Evolutionary conservation across 1,284 basidiomycete genomes (phyloP).

Genomic region (Heterobasidion occidentale): DNA sequence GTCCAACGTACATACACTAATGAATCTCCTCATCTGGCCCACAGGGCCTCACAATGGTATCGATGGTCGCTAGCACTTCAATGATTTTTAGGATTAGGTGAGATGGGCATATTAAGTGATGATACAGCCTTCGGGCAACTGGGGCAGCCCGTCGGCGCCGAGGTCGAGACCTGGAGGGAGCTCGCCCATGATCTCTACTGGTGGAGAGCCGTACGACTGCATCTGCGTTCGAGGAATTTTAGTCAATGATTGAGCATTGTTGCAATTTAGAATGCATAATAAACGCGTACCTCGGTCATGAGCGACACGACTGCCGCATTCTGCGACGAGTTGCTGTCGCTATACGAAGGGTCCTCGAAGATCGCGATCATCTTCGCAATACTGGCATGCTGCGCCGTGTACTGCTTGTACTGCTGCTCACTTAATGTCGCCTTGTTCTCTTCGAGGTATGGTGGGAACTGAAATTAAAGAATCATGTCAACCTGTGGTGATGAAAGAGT

Average conservation of each 20-base stretch:
- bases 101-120: conserved; percentile 21
- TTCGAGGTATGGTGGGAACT: conserved; percentile 82
- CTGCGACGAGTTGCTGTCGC: conserved; percentile 50
- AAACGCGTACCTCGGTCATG: conserved; percentile 63
- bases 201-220: conserved; percentile 84
- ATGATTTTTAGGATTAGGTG: too few species aligned
- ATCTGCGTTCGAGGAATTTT: conserved; percentile 39
- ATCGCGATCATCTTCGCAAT: conserved; percentile 64
- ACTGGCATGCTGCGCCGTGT: conserved; percentile 57
- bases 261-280: background rate
- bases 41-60: too few species aligned
- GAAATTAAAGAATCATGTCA: conserved; percentile 1
- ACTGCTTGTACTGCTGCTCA: conserved; percentile 60
- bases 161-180: conserved; percentile 73
- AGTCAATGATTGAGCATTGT: background rate
- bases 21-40: too few species aligned
- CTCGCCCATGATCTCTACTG: conserved; percentile 86
- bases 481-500: background rate
- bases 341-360: conserved; percentile 67
- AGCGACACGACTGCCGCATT: conserved; percentile 54
- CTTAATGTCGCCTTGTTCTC: conserved; percentile 44
- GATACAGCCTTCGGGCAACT: conserved; percentile 44
- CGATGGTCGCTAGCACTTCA: too few species aligned
- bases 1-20: too few species aligned
- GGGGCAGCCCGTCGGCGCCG: conserved; percentile 48